Evolutionary conservation across 2,329 filamentous ascomycete genomes (phyloP), one percentile per base, ranked within the genome.

Genomic region (Hypocrella siamensis): DNA sequence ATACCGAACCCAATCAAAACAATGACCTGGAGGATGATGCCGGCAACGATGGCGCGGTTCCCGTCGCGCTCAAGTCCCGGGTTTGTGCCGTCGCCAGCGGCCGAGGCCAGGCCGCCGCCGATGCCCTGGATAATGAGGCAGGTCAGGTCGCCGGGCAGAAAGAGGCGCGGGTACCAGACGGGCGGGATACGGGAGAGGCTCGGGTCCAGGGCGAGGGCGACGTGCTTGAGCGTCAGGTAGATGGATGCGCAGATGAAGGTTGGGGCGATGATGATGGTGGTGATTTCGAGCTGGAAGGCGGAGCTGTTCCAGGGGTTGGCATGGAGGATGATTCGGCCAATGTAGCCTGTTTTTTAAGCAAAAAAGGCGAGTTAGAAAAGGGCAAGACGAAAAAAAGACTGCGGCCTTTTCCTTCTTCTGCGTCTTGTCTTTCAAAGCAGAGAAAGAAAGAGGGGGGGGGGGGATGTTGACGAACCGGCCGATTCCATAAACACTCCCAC

Each of bases 161-260:
- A 74, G 51, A 72, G 52, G 43, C 61, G 57, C 4, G 69, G 68
- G 47, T 69, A 72, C 41, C 58, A 56, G n/a, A 48, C 51, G 14
- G 68, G 61, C 4, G 54, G 55, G 35, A 73, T 43, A 39, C 64
- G 61, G n/a, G 67, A 70, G 32, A 68, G 54, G 24, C 41, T 27
- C 7, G 67, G 60, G 48, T 55, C 58, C 38, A 70, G 54, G 29
- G 58, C 50, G 21, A 67, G 51, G 35, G 63, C 59, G 40, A 70
- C 49, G 56, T 75, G 70, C 48, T 74, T 72, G 36, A 77, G 63
- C 4, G 67, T 74, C 17, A 78, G 63, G 54, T 77, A 78, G 49
- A 77, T 66, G 44, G 61, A 64, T 40, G 71, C 68, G 51, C 70
- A 72, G 50, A 75, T 57, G 36, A 77, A 60, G 19, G 71, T 70